These are phyloP conservation scores for Astrocystis sublimbata DNA, from an alignment of 495 filamentous ascomycete genomes.

Conservation along the genomic window DNA sequence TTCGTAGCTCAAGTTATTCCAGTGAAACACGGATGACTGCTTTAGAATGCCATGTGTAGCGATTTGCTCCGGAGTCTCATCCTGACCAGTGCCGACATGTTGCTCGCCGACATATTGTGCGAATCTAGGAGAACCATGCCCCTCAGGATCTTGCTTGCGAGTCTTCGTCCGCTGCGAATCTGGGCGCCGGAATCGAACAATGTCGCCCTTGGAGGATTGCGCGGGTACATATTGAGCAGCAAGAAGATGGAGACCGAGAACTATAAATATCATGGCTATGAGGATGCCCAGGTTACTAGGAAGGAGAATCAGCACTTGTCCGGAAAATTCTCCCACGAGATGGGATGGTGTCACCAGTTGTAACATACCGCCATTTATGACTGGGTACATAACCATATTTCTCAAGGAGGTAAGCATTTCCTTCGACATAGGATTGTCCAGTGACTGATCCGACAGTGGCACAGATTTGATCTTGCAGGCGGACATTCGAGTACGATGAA, in stretches of 20 bases:
- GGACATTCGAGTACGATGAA: background rate
- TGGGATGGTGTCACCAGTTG: too few species aligned
- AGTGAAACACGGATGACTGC: background rate
- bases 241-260: background rate
- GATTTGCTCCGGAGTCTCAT: too few species aligned
- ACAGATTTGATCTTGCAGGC: background rate
- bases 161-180: background rate
- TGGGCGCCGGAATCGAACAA: background rate
- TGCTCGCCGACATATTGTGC: too few species aligned
- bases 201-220: background rate
- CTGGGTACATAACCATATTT: background rate
- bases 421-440: background rate
- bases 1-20: background rate
- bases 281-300: background rate
- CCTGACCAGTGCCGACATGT: too few species aligned
- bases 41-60: too few species aligned
- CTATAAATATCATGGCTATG: background rate
- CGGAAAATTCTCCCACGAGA: too few species aligned
- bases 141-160: background rate
- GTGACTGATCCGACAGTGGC: background rate
- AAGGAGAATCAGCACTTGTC: background rate
- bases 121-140: too few species aligned
- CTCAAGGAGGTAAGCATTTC: background rate
- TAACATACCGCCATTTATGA: background rate
- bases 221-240: background rate